Evolutionary conservation across 805 yeast genomes (phyloP), one percentile per base, ranked within the genome.

Genomic region (Debaryomyces prosopidis): DNA sequence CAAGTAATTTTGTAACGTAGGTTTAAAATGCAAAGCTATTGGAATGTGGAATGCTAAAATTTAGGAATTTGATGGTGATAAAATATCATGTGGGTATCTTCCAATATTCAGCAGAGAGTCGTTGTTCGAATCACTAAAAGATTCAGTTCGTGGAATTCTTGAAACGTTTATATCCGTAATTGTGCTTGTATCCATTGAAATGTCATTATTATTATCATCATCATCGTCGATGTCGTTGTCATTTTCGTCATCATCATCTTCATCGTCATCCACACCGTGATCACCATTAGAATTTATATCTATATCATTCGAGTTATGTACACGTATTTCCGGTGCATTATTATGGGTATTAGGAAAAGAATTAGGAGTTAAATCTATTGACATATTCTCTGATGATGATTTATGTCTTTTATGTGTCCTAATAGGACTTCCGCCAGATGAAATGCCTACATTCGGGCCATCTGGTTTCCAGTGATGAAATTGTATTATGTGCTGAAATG

Each of bases 391-490:
- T 3, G 62, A 48, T 8, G 47, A 46, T 16, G 64, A 62, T 51
- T 68, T 69, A 50, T 70, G 75, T 11, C 77, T 53, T 51, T 71
- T 71, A 50, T 72, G 75, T 32, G 53, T 49, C 16, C 42, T 38
- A 11, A 33, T 26, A 17, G 55, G 51, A 23, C 51, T 49, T 18
- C 50, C 51, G 17, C 19, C 30, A 34, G 35, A n/a, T 30, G 33
- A 16, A 14, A 17, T 4, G 19, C 35, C 8, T 45, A 49, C 14
- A 18, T 54, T 59, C 1, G 66, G 59, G 20, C 57, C 60, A 39
- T 69, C 76, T 0, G 81, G 81, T 46, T 73, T 73, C 82, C 83
- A 79, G 56, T 79, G 83, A 52, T 79, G 82, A 58, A 79, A 79
- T 52, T 78, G 83, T 27, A 78, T 75, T 7, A 77, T 65, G 47